Percentiles rank a stretch among this genome's conserved stretches.
These are phyloP conservation scores for Turnera subulata DNA, from an alignment of 345 rosid species.

Conservation along the genomic window DNA sequence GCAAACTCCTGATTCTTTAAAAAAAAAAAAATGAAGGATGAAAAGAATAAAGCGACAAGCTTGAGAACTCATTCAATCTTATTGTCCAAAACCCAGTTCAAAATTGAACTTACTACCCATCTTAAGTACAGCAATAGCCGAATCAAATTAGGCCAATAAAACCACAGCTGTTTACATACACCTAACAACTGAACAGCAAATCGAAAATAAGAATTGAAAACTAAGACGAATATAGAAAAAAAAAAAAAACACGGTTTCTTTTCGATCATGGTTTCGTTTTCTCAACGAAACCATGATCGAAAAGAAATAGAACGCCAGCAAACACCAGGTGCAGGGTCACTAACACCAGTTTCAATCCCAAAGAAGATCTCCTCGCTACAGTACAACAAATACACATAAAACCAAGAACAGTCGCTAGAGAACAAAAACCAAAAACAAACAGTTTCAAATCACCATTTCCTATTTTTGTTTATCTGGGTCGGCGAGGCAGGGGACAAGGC, in stretches of 20 bases:
- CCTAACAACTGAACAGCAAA: too few species aligned
- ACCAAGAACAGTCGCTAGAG: too few species aligned
- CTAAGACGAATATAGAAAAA: too few species aligned
- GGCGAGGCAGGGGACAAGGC: conserved; percentile 20
- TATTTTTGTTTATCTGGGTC: conserved; percentile 17
- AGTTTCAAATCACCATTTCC: too few species aligned
- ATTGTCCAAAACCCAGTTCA: not conserved
- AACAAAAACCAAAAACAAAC: too few species aligned
- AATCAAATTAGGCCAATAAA: too few species aligned
- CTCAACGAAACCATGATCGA: conserved; percentile 51
- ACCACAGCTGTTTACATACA: too few species aligned
- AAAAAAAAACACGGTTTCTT: conserved; percentile 58
- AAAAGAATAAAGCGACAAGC: not conserved
- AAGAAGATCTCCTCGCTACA: conserved; percentile 68
- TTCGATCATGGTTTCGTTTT: conserved; percentile 48
- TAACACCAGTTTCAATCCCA: conserved; percentile 62
- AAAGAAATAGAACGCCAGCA: conserved; percentile 62
- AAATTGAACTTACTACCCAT: too few species aligned
- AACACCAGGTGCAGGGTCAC: conserved; percentile 67
- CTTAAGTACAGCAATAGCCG: not conserved
- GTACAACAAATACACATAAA: not conserved
- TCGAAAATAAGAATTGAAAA: too few species aligned
- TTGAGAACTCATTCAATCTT: not conserved
- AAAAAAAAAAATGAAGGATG: too few species aligned
- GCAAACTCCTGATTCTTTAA: not conserved